Conservation (phyloP, 345 rosid species). For the Euclidium syriacum region DNA sequence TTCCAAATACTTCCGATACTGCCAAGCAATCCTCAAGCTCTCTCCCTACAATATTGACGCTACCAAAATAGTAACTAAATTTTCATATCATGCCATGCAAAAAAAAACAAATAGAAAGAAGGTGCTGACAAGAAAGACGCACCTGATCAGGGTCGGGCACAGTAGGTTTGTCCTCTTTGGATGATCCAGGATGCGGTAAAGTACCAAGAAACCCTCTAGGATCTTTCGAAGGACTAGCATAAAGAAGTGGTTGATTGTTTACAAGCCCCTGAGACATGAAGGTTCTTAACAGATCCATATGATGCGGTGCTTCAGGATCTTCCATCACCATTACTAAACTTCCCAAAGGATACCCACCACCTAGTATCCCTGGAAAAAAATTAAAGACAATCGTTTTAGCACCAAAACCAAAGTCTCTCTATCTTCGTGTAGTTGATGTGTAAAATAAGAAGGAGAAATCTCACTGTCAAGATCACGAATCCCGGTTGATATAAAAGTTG, state of each 20-base stretch:
- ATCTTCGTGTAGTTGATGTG: not conserved
- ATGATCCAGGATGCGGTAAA: constrained; percentile 60
- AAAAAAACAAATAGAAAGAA: not conserved
- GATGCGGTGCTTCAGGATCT: constrained; percentile 97
- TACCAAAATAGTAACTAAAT: constrained; percentile 6
- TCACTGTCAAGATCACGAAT: constrained; percentile 90
- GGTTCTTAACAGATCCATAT: constrained; percentile 86
- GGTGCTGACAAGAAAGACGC: constrained; percentile 1
- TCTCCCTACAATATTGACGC: constrained; percentile 45
- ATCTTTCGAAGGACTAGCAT: constrained; percentile 73
- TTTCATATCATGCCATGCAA: not conserved
- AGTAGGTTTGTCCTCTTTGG: constrained; percentile 59
- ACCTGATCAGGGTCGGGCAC: constrained; percentile 49
- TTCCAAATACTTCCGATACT: constrained; percentile 78
- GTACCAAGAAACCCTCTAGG: constrained; percentile 87
- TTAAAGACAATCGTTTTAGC: constrained; percentile 12
- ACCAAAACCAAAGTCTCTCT: not conserved
- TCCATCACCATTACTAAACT: constrained; percentile 93
- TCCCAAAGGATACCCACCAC: constrained; percentile 85
- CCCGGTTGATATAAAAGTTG: constrained; percentile 63
- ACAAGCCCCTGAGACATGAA: constrained; percentile 97
- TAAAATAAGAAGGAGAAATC: not conserved
- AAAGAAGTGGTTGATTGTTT: constrained; percentile 73
- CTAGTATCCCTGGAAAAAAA: constrained; percentile 52
- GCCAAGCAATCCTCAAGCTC: constrained; percentile 88